Conservation (phyloP, 2,329 filamentous ascomycete genomes). For the Pseudopithomyces chartarum region DNA sequence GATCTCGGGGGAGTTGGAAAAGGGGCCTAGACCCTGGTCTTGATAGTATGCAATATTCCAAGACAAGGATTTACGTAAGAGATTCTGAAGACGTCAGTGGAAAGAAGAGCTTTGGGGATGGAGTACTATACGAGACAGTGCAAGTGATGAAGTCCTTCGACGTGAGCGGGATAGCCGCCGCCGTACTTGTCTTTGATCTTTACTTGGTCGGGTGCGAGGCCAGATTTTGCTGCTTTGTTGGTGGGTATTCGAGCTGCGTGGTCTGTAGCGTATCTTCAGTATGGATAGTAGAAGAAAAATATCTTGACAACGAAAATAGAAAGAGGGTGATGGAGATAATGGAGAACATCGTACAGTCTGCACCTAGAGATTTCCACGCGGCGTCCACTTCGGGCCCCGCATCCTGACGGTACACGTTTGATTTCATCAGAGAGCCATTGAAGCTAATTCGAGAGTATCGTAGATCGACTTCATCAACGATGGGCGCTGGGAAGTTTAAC, state of each 20-base stretch:
- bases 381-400: conserved; percentile 61
- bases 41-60: conserved; percentile 67
- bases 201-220: conserved; percentile 61
- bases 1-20: conserved; percentile 60
- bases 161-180: conserved; percentile 62
- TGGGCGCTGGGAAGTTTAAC: conserved; percentile 30
- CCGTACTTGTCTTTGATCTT: conserved; percentile 62
- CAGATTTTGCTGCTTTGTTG: conserved; percentile 55
- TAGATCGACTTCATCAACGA: conserved; percentile 48
- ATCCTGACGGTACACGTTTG: conserved; percentile 58
- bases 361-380: conserved; percentile 61
- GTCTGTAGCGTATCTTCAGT: conserved; percentile 15
- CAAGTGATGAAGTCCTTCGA: conserved; percentile 61
- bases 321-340: background rate
- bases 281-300: background rate
- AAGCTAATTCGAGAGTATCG: conserved; percentile 51
- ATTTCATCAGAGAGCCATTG: conserved; percentile 62
- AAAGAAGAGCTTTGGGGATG: background rate
- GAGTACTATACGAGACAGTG: conserved; percentile 58
- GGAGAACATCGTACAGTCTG: conserved; percentile 52
- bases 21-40: conserved; percentile 56
- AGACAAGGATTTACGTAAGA: conserved; percentile 62
- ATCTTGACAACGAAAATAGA: too few species aligned
- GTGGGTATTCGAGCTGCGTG: conserved; percentile 53
- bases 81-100: conserved; percentile 50